phyloP scores from a whole-genome alignment of 1,284 basidiomycete species.

The Ustilago sp. region DNA sequence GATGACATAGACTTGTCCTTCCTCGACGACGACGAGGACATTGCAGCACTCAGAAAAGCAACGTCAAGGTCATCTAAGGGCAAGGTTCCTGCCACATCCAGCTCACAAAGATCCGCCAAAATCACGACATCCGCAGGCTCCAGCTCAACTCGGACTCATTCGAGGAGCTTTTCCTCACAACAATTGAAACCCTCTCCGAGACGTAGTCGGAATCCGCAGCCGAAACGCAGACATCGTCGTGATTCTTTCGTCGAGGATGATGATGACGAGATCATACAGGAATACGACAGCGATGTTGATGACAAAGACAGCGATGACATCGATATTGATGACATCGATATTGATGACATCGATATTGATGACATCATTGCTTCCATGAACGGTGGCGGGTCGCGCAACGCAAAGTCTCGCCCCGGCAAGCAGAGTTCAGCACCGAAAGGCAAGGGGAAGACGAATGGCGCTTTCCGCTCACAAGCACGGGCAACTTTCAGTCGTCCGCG shows the following conservation, averaged over 20 bases:
- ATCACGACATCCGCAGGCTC: conserved; percentile 3
- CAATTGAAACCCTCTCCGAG: not conserved
- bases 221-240: not conserved
- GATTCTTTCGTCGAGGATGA: conserved; percentile 17
- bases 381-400: conserved; percentile 11
- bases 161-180: not conserved
- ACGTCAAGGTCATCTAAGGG: conserved; percentile 1
- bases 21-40: conserved; percentile 33
- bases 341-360: conserved; percentile 28
- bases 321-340: conserved; percentile 37
- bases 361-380: conserved; percentile 40
- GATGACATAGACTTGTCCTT: conserved; percentile 39
- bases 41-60: conserved; percentile 13
- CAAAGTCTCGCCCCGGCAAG: conserved; percentile 3
- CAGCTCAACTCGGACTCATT: conserved; percentile 1
- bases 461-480: not conserved
- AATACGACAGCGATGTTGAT: conserved; percentile 9
- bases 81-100: conserved; percentile 2
- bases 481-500: not conserved
- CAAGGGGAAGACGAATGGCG: not conserved
- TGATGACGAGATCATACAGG: conserved; percentile 4
- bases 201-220: not conserved
- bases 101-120: conserved; percentile 8
- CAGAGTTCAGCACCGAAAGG: not conserved
- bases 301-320: conserved; percentile 18